Percentiles rank a stretch among this genome's conserved stretches.
Conservation (phyloP, 192 early-diverging fungal genomes). For the Kappamyces sp. region DNA sequence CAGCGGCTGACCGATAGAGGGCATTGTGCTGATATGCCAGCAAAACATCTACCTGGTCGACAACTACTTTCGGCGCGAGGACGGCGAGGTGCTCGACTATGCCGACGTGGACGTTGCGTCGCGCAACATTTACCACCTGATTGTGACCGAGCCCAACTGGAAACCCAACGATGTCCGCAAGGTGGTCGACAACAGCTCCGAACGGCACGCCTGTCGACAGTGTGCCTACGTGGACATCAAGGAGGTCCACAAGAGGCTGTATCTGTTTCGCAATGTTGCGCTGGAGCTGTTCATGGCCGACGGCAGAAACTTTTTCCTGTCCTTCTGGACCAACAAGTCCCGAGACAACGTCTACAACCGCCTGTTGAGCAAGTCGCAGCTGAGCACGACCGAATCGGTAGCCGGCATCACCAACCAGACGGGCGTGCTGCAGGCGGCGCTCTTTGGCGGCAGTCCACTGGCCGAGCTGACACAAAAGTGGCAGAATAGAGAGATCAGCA, state of each 20-base stretch:
- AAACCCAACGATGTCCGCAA: constrained; percentile 3
- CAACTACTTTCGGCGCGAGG: constrained; percentile 24
- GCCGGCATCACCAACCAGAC: constrained; percentile 16
- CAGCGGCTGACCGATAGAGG: constrained; percentile 32
- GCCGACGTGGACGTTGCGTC: constrained; percentile 7
- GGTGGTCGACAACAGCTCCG: background rate
- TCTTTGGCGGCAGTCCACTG: constrained; percentile 58
- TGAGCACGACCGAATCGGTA: constrained; percentile 33
- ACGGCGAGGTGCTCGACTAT: constrained; percentile 62
- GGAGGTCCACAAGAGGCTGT: constrained; percentile 59
- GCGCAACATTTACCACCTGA: constrained; percentile 17
- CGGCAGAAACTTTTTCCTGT: constrained; percentile 64
- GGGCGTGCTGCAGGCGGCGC: constrained; percentile 29
- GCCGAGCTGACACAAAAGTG: constrained; percentile 67
- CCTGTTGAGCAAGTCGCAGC: constrained; percentile 43
- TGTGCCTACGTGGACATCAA: constrained; percentile 55
- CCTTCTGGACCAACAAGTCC: constrained; percentile 48
- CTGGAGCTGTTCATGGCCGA: constrained; percentile 70
- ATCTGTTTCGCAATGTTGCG: constrained; percentile 64
- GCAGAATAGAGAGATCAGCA: constrained; percentile 75
- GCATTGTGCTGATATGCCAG: constrained; percentile 61
- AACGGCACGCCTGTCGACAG: constrained; percentile 10
- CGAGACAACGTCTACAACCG: constrained; percentile 62
- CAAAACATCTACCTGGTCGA: constrained; percentile 69
- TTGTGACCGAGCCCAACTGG: constrained; percentile 11